These are phyloP conservation scores for Alternaria burnsii DNA, from an alignment of 2,329 filamentous ascomycete genomes.

Conservation along the genomic window DNA sequence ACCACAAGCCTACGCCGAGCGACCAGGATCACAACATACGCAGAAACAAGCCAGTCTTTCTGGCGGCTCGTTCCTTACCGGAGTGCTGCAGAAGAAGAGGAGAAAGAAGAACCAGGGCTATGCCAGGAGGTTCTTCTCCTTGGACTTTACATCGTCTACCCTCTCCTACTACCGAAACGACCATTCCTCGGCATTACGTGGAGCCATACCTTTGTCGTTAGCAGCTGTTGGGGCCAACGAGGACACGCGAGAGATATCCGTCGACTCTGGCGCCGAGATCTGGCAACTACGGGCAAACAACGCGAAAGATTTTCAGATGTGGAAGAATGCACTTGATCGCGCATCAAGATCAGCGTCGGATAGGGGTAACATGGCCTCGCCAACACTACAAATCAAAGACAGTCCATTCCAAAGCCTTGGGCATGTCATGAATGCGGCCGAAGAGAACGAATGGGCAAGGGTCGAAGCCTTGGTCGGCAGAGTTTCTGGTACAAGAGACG, in stretches of 20 bases:
- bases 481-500: slow-evolving; percentile 87
- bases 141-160: slow-evolving; percentile 93
- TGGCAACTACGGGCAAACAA: slow-evolving; percentile 92
- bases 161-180: slow-evolving; percentile 96
- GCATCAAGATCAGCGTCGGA: slow-evolving; percentile 67
- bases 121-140: slow-evolving; percentile 91
- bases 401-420: slow-evolving; percentile 27
- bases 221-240: slow-evolving; percentile 92
- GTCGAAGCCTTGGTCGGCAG: slow-evolving; percentile 86
- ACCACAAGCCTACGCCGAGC: slow-evolving; percentile 50
- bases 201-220: slow-evolving; percentile 89
- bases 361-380: slow-evolving; percentile 33
- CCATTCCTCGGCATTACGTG: slow-evolving; percentile 89
- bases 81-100: slow-evolving; percentile 85
- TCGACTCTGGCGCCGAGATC: slow-evolving; percentile 95
- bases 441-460: slow-evolving; percentile 85
- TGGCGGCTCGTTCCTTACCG: slow-evolving; percentile 74
- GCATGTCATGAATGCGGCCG: slow-evolving; percentile 55
- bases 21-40: slow-evolving; percentile 51
- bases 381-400: slow-evolving; percentile 40
- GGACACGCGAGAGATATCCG: slow-evolving; percentile 87
- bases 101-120: slow-evolving; percentile 94
- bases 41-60: slow-evolving; percentile 26
- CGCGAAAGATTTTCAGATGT: slow-evolving; percentile 83
- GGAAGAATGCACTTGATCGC: slow-evolving; percentile 84